A percentile compares a stretch with the other conserved stretches of the same genome.
Evolutionary conservation across 208 protist genomes (phyloP).

Genomic region (Blastocrithidia nonstop): DNA sequence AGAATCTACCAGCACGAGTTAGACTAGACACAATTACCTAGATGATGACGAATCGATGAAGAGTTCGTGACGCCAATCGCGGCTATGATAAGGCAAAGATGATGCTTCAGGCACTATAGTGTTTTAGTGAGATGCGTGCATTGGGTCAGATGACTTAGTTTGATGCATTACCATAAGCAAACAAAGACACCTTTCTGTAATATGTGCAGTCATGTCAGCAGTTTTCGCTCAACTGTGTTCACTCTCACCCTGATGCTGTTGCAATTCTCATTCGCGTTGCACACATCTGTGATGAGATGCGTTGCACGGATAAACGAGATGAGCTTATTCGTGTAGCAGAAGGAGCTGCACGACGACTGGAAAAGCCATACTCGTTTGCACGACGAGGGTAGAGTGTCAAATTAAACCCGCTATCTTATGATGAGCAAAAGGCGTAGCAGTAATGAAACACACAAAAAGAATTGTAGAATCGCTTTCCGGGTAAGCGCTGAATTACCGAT

Average conservation of each 20-base stretch:
- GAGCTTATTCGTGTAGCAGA: conserved; percentile 74
- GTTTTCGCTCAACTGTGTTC: conserved; percentile 59
- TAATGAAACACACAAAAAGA: conserved; percentile 17
- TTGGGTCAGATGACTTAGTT: conserved; percentile 41
- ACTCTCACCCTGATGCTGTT: conserved; percentile 73
- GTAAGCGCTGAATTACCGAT: conserved; percentile 27
- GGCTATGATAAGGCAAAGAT: conserved; percentile 82
- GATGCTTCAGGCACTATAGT: conserved; percentile 66
- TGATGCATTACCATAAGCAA: conserved; percentile 37
- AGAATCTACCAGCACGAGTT: conserved; percentile 48
- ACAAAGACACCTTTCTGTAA: conserved; percentile 80
- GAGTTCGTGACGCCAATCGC: conserved; percentile 63
- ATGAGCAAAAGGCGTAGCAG: conserved; percentile 12
- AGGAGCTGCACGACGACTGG: conserved; percentile 40
- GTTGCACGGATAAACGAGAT: conserved; percentile 63
- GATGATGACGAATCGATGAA: conserved; percentile 60
- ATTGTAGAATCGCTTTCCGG: conserved; percentile 34
- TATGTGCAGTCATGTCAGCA: conserved; percentile 61
- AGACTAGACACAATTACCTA: conserved; percentile 53
- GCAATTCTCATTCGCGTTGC: conserved; percentile 57
- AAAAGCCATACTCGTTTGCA: conserved; percentile 58
- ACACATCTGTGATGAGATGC: conserved; percentile 82
- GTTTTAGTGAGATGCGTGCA: conserved; percentile 77
- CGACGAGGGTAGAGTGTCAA: conserved; percentile 27
- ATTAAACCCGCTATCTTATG: conserved; percentile 16